Base-by-base conservation (phyloP, 2,329 filamentous ascomycete species). In the Cladosporium colombiae region DNA sequence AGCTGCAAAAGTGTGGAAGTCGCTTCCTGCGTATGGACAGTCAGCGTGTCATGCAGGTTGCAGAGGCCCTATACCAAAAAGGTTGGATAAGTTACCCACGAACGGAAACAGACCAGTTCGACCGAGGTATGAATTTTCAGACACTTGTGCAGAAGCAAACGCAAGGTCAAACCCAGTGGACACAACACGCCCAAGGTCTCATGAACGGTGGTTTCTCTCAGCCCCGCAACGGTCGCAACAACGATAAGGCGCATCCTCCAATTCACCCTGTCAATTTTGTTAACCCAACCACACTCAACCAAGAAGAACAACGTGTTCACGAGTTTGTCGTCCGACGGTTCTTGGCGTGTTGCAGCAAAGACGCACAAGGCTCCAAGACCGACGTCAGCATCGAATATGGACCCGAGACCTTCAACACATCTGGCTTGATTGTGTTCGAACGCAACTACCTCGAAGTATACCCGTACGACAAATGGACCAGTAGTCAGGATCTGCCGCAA, bases 51-150 rank as follows among this genome's bases (percentile, higher is more conserved):
- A 97, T 99, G 93, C 89, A 85, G 58, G 83, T 85, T 27, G 95
- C 95, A 5, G 95, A 99, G 78, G 82, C 83, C 5, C 85, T 99
- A 2, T 99, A 99, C 81, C 93, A 93, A 57, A 93, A 91, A 77
- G 95, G 95, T 0, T 98, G 93, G 79, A 97, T 99, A 78, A 97
- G 93, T 78, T 99, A 99, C 78, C 95, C 95, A 1, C 89, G 95
- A 78, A 99, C 95, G 0, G 95, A 99, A 78, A 99, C 95, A 0
- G 95, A 99, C 77, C 91, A 94, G 35, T 99, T 98, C 74, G 93
- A 97, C 74, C 88, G 87, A 72, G 94, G 86, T 5, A 97, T 98
- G 81, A 89, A 98, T 75, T 83, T 99, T 23, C 87, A 86, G 68
- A 86, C 84, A 25, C 81, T 99, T 10, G 86, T 97, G 21, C 87